Conservation (phyloP, 768 basidiomycete species). For the Lentinula edodes region DNA sequence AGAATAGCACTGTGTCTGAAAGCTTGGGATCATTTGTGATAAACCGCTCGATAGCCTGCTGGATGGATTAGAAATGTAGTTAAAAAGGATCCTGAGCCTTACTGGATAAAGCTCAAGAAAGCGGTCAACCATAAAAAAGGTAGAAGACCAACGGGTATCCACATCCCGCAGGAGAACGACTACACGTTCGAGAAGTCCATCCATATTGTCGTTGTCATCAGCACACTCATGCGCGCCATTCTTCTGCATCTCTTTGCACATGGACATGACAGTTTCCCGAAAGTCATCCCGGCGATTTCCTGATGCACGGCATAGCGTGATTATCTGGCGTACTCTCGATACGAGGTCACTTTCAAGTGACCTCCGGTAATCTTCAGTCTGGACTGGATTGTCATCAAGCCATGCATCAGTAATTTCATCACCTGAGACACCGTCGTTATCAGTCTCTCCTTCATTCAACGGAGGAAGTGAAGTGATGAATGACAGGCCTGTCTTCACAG, state of each 20-base stretch:
- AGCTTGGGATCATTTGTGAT: constrained; percentile 6
- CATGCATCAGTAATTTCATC: background rate
- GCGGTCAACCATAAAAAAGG: constrained; percentile 23
- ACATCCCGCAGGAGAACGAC: constrained; percentile 18
- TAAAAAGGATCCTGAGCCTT: background rate
- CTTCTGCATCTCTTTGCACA: background rate
- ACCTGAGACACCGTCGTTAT: background rate
- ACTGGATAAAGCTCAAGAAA: constrained; percentile 27
- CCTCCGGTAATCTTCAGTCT: too few relatives aligned
- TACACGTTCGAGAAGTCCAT: constrained; percentile 7
- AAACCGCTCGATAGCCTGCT: background rate
- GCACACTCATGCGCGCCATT: too few relatives aligned
- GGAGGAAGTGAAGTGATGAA: constrained; percentile 11
- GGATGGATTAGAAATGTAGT: background rate
- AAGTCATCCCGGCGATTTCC: constrained; percentile 11
- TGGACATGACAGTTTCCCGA: constrained; percentile 13
- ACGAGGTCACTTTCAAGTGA: too few relatives aligned
- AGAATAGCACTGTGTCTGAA: constrained; percentile 5
- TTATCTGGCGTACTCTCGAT: too few relatives aligned
- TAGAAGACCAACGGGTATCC: too few relatives aligned
- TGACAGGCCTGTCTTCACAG: constrained; percentile 13
- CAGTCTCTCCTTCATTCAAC: constrained; percentile 1
- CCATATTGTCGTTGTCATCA: too few relatives aligned
- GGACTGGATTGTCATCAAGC: background rate
- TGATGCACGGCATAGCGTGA: too few relatives aligned